Evolutionary conservation across 2,329 filamentous ascomycete genomes (phyloP), one percentile per base, ranked within the genome.

Genomic region (Stagonosporopsis tanaceti): DNA sequence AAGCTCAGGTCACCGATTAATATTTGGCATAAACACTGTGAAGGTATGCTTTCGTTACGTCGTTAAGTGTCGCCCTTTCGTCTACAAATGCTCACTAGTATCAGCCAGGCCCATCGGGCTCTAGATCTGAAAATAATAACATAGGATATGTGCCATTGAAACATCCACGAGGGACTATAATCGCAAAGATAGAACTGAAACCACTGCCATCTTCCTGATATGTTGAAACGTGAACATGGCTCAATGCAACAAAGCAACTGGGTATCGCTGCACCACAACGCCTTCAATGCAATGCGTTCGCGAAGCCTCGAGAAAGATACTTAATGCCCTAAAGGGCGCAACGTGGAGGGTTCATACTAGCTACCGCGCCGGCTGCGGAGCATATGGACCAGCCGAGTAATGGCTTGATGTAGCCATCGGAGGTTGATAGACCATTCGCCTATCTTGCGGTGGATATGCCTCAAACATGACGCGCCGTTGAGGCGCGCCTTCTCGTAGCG

Each of bases 391-490:
- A n/a, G 65, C 59, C 41, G 69, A 66, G 42, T 65, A 68, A 35
- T 66, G 69, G 3, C 65, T 62, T 24, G 66, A 60, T 25, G 62
- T 61, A n/a, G 65, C 60, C 58, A 66, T 62, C 4, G 66, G 63
- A 38, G 62, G 63, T 35, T 68, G 65, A 32, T 68, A 67, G 8
- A 63, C 55, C 32, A 59, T 60, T 12, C 59, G 60, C 30, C 62
- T 68, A 5, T 72, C 69, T 56, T 68, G 66, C 1, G 63, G 57
- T 22, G 70, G 65, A 35, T 73, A 70, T 30, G 65, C 66, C 44
- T 75, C 73, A 44, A 76, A 76, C 70, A 76, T 74, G 51, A 76
- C 74, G 40, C 74, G 72, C 59, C 72, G 62, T 61, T 69, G 67
- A 6, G 68, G 63, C 6, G 62, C 64, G 24, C 75, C 71, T 25